Evolutionary conservation across 306 rosid genomes (phyloP), one percentile per base, ranked within the genome.

Genomic region (Rosa rugosa): DNA sequence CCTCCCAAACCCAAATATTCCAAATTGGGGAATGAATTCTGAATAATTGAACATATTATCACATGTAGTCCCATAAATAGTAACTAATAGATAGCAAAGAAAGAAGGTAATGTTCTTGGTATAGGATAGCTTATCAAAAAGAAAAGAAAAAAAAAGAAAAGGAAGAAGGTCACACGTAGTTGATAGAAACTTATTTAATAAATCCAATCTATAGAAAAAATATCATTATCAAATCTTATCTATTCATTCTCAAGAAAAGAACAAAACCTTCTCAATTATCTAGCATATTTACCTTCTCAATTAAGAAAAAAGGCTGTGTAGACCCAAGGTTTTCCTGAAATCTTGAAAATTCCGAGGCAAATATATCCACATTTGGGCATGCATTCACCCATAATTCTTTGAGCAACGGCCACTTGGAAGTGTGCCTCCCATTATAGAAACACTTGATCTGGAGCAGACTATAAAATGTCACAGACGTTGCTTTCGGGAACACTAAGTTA

Each of bases 341-440:
- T 6, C 2, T 46, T 0, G 8, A 10, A 23, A 6, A 6, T 9
- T 22, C 66, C 0, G 42, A 27, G 11, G 22, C 65, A 18, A 71
- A 42, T 4, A 77, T n/a, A 40, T 45, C 22, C 47, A 71, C 54
- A 11, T 34, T 38, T 0, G 3, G 4, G 54, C 76, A 71, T 1
- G 0, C 0, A 23, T 0, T 0, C 18, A 75, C 13, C 9, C 0
- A 0, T 1, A 79, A 1, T 0, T 4, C 0, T 9, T 27, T 50
- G 12, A 84, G 59, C 25, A 31, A 50, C 18, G 83, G 81, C 60
- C 86, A 84, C 27, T 69, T 34, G 51, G 71, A 70, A 38, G 72
- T 47, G 46, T 76, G 64, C 22, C 49, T n/a, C 25, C 85, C 75
- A 0, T 49, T 68, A 54, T 44, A 84, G 13, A 86, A 84, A 20